Base-by-base conservation (phyloP, 78 protist genomes). In the Dictyostelium purpureum region DNA sequence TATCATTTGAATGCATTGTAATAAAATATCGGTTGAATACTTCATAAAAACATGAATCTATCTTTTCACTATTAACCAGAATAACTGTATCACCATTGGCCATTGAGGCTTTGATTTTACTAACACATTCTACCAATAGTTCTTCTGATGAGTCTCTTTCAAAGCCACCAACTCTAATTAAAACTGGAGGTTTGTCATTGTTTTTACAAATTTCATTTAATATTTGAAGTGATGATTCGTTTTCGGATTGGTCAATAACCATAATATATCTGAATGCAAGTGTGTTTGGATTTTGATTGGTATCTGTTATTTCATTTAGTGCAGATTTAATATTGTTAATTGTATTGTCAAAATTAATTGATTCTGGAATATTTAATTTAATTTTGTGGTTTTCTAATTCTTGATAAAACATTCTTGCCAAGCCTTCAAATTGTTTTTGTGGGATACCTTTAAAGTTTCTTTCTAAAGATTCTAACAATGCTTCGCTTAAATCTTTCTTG, bases 171-270 rank as follows among this genome's bases (percentile, higher is more conserved):
- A 78, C 45, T 54, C 85, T 49, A 54, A 78, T 33, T 11, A 78
- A 28, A n/a, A n/a, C n/a, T n/a, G n/a, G n/a, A n/a, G n/a, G n/a
- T 52, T 24, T 52, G 5, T 47, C 28, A 63, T 33, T 31, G 16
- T 28, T 63, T 43, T 51, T 51, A 16, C 0, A 56, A 45, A 82
- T 54, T 57, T 82, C 79, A 12, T 82, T 82, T 69, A 82, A 63
- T 21, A 57, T 26, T 16, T 24, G 24, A 3, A 82, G 4, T 2
- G 80, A 70, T 37, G 90, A 11, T 43, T 71, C 90, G 56, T 82
- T 82, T 56, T 82, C 90, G 0, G 90, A 70, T 54, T 79, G 90
- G 43, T 82, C 90, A 24, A 82, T n/a, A 0, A 69, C 5, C 80
- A 82, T 71, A 31, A 82, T 82, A 31, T 82, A 82, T 33, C 90